phyloP scores from a whole-genome alignment of 2,329 filamentous ascomycete species.

The Alternaria consortialis region DNA sequence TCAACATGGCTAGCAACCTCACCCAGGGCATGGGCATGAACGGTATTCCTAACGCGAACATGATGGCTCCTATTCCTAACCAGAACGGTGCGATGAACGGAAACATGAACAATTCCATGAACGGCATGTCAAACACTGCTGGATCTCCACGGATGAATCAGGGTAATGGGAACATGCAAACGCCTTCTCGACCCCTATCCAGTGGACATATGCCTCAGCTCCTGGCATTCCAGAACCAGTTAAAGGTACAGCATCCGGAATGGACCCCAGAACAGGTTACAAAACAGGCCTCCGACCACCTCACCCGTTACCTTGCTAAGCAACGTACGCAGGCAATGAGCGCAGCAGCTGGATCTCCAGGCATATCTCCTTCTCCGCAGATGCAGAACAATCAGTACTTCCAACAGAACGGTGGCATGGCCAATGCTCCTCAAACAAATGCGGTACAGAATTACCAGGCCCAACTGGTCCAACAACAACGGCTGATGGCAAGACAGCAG shows the following conservation, averaged over 20 bases:
- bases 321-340: slow-evolving; percentile 50
- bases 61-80: slow-evolving; percentile 44
- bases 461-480: slow-evolving; percentile 50
- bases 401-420: slow-evolving; percentile 41
- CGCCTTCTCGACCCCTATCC: slow-evolving; percentile 39
- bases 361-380: slow-evolving; percentile 44
- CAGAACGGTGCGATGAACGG: slow-evolving; percentile 47
- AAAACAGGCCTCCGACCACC: slow-evolving; percentile 48
- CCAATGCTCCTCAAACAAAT: slow-evolving; percentile 43
- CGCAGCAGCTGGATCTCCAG: slow-evolving; percentile 46
- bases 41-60: slow-evolving; percentile 47
- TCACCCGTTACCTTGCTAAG: slow-evolving; percentile 43
- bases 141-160: slow-evolving; percentile 48
- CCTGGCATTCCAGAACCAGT: slow-evolving; percentile 41
- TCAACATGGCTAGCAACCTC: slow-evolving; percentile 49
- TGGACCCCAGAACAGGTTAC: slow-evolving; percentile 47
- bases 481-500: slow-evolving; percentile 46
- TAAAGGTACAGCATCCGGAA: slow-evolving; percentile 49
- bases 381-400: slow-evolving; percentile 48
- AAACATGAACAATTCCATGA: slow-evolving; percentile 44
- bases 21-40: slow-evolving; percentile 46
- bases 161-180: slow-evolving; percentile 42
- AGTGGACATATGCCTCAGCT: slow-evolving; percentile 48
- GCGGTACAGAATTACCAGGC: slow-evolving; percentile 50
- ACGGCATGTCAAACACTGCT: slow-evolving; percentile 47